Percentiles rank a stretch among this genome's conserved stretches.
phyloP scores from a whole-genome alignment of 176 grass and related monocot species.

The Tillandsia leiboldiana region DNA sequence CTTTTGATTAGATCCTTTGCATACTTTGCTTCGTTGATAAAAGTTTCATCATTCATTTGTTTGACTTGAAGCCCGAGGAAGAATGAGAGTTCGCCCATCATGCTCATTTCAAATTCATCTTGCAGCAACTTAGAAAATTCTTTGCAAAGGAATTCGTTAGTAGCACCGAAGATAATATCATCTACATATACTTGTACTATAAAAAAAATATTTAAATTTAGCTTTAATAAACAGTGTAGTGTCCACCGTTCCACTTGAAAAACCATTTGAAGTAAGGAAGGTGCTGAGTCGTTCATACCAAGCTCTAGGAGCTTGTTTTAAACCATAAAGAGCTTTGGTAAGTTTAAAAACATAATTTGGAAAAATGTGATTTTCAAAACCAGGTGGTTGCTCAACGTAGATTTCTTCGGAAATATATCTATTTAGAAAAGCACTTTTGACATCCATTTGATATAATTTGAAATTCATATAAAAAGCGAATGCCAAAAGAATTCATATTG shows the following conservation, averaged over 20 bases:
- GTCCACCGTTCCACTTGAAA: background rate
- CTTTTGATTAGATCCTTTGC: background rate
- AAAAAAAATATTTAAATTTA: background rate
- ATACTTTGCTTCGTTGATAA: constrained; percentile 1
- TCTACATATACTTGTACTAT: too few species aligned
- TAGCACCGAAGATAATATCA: too few species aligned
- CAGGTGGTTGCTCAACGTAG: background rate
- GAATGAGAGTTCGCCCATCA: background rate
- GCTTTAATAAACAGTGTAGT: background rate
- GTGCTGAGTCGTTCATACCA: background rate
- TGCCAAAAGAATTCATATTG: background rate
- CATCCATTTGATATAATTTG: constrained; percentile 8
- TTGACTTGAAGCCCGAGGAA: background rate
- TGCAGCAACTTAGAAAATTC: background rate
- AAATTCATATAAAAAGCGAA: background rate
- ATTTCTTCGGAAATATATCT: background rate
- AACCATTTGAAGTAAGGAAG: background rate
- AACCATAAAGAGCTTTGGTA: background rate
- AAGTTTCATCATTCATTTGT: background rate
- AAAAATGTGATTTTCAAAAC: background rate
- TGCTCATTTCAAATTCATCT: constrained; percentile 6
- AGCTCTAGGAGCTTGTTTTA: constrained; percentile 5
- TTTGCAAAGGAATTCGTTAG: too few species aligned
- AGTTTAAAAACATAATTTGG: constrained; percentile 4
- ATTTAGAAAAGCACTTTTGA: background rate